Percentiles rank a stretch among this genome's conserved stretches.
Conservation (phyloP, 169 alveolate species). For the Sarcocystis neurona region DNA sequence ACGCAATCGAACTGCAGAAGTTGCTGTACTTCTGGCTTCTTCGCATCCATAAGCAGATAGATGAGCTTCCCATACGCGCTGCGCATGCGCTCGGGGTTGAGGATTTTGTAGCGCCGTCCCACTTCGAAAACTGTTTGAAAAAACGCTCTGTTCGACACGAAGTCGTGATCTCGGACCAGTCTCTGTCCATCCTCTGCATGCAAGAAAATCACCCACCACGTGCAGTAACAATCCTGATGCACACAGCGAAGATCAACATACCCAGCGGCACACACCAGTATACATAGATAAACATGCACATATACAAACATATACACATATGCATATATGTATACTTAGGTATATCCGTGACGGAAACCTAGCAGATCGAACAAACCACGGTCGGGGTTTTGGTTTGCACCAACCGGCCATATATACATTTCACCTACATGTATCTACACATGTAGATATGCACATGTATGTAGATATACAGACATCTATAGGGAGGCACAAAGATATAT, state of each 20-base stretch:
- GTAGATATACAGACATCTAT: too few species aligned
- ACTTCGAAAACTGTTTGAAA: constrained; percentile 87
- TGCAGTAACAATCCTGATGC: not conserved
- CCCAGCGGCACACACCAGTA: not conserved
- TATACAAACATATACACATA: too few species aligned
- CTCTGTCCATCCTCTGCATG: constrained; percentile 81
- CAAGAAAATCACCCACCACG: not conserved
- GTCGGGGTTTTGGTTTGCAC: too few species aligned
- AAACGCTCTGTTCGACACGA: constrained; percentile 76
- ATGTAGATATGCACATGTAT: too few species aligned
- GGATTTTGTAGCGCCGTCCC: constrained; percentile 88
- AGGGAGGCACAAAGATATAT: too few species aligned
- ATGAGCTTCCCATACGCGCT: constrained; percentile 87
- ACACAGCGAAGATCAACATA: not conserved
- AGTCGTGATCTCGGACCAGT: constrained; percentile 80
- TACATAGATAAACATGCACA: not conserved
- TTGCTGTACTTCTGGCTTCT: constrained; percentile 83
- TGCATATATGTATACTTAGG: too few species aligned
- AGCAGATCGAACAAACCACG: too few species aligned
- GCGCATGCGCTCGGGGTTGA: constrained; percentile 91
- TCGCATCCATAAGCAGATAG: constrained; percentile 88
- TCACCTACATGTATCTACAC: too few species aligned
- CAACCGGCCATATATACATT: too few species aligned
- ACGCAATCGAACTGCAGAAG: constrained; percentile 73
- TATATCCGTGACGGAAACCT: too few species aligned